These are phyloP conservation scores for Tolypocladium ovalisporum DNA, from an alignment of 2,329 filamentous ascomycete genomes.

Conservation along the genomic window DNA sequence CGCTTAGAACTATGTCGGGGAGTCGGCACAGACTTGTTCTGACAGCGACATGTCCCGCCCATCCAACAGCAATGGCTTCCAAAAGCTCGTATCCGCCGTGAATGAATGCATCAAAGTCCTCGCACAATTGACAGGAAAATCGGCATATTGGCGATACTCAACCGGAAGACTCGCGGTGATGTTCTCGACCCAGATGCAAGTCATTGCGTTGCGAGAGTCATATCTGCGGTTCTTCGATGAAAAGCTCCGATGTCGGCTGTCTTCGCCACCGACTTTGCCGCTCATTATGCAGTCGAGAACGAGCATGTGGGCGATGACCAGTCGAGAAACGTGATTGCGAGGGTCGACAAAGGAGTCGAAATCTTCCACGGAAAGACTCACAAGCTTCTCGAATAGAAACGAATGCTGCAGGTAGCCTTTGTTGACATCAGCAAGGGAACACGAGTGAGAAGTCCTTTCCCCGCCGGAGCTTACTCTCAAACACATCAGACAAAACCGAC, in stretches of 20 bases:
- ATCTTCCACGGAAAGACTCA: conserved; percentile 15
- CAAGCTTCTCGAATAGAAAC: conserved; percentile 17
- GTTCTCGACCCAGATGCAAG: conserved; percentile 25
- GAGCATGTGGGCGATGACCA: conserved; percentile 26
- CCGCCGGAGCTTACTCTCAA: conserved; percentile 12
- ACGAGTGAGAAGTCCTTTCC: not conserved
- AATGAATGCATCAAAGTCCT: conserved; percentile 5
- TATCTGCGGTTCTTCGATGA: conserved; percentile 4
- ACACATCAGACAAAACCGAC: conserved; percentile 12
- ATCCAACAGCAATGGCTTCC: not conserved
- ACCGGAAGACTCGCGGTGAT: conserved; percentile 20
- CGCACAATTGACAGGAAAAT: conserved; percentile 18
- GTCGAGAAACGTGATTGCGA: conserved; percentile 17
- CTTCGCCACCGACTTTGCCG: conserved; percentile 7
- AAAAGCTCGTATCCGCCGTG: not conserved
- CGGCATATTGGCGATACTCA: conserved; percentile 19
- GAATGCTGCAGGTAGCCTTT: conserved; percentile 15
- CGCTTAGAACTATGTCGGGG: not conserved
- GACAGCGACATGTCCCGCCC: not conserved
- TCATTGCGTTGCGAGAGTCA: conserved; percentile 14
- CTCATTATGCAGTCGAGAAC: conserved; percentile 19
- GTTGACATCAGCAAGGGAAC: not conserved
- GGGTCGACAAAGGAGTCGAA: conserved; percentile 20
- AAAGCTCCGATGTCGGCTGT: not conserved
- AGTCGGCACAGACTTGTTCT: not conserved